Percentiles rank a stretch among this genome's conserved stretches.
Evolutionary conservation across 371 early-diverging fungal species (phyloP).

Genomic region (Rhizopus stolonifer): DNA sequence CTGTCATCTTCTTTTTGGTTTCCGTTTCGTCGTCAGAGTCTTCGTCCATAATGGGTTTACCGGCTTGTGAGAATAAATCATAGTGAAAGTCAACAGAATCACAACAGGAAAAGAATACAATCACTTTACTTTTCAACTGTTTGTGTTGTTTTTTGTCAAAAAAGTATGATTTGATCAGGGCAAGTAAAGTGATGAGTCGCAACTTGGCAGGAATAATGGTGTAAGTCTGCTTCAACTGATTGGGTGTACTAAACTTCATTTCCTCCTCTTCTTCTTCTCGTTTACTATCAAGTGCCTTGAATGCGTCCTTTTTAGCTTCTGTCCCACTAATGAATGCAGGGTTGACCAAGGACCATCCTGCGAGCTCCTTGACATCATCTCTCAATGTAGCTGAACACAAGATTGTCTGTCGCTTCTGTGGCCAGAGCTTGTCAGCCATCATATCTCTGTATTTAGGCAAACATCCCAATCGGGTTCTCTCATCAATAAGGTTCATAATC

Average conservation of each 20-base stretch:
- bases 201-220: constrained; percentile 86
- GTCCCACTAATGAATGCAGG: constrained; percentile 67
- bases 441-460: constrained; percentile 18
- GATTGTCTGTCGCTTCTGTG: constrained; percentile 76
- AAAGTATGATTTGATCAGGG: constrained; percentile 63
- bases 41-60: constrained; percentile 39
- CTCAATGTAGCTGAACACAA: constrained; percentile 93
- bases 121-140: constrained; percentile 55
- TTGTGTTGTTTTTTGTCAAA: constrained; percentile 46
- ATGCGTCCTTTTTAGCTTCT: constrained; percentile 35
- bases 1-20: constrained; percentile 28
- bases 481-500: constrained; percentile 69
- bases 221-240: constrained; percentile 84
- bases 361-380: constrained; percentile 80
- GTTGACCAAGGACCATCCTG: constrained; percentile 71
- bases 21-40: constrained; percentile 24
- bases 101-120: constrained; percentile 90
- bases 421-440: constrained; percentile 50
- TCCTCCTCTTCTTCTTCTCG: constrained; percentile 33
- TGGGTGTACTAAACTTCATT: constrained; percentile 64
- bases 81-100: constrained; percentile 94
- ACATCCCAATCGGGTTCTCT: constrained; percentile 30
- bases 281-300: constrained; percentile 14
- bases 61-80: constrained; percentile 66
- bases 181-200: constrained; percentile 82